Percentiles rank a stretch among this genome's conserved stretches.
These are phyloP conservation scores for Peronosclerospora sorghi DNA, from an alignment of 352 stramenopile species.

Conservation along the genomic window DNA sequence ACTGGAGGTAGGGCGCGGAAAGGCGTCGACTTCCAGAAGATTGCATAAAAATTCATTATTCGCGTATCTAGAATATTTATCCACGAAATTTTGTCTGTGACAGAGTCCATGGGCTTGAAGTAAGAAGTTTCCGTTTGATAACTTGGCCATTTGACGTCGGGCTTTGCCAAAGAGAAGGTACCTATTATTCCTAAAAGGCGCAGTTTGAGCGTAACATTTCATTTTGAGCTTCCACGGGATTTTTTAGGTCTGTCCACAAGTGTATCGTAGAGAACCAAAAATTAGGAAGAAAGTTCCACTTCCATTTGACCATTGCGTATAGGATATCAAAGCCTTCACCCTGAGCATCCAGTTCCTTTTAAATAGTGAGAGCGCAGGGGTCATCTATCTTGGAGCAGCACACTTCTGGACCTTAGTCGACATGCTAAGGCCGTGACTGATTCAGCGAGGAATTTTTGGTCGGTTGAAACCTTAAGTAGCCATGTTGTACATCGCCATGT, in stretches of 20 bases:
- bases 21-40: background rate
- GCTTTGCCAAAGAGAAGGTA: background rate
- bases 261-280: background rate
- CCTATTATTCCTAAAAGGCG: background rate
- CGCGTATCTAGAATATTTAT: background rate
- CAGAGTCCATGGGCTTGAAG: background rate
- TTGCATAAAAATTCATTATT: background rate
- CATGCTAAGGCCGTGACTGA: background rate
- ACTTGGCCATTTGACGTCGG: background rate
- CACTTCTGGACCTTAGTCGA: background rate
- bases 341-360: background rate
- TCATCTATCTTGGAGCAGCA: background rate
- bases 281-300: background rate
- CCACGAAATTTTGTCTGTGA: slow-evolving; percentile 1
- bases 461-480: background rate
- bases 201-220: background rate
- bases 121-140: background rate
- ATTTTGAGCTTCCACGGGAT: background rate
- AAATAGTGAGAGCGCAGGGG: background rate
- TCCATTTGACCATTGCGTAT: background rate
- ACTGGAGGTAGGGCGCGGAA: background rate
- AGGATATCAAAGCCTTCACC: background rate
- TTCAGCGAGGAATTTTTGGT: background rate
- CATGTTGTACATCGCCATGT: slow-evolving; percentile 3
- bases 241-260: background rate